Percentiles rank a stretch among this genome's conserved stretches.
phyloP scores from a whole-genome alignment of 2,329 filamentous ascomycete species.

The Erysiphe pulchra region DNA sequence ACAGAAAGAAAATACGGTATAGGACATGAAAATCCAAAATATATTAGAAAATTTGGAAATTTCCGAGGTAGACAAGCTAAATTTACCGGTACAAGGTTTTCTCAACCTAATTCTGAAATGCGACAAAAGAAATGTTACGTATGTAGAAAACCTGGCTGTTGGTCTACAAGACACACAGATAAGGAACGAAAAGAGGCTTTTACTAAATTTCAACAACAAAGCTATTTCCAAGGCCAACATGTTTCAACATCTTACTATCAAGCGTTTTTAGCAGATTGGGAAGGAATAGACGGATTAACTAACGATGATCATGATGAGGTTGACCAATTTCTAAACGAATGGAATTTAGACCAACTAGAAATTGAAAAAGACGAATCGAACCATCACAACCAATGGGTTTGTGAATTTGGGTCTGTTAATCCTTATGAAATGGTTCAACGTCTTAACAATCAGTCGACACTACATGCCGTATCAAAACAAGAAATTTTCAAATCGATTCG shows the following conservation, averaged over 20 bases:
- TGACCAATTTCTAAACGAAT: not conserved
- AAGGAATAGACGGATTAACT: not conserved
- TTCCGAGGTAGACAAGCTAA: not conserved
- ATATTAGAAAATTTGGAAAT: not conserved
- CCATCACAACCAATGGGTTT: not conserved
- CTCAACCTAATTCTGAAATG: not conserved
- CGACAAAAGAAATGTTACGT: constrained; percentile 1
- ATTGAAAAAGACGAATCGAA: not conserved
- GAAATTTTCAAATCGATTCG: not conserved
- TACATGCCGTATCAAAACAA: not conserved
- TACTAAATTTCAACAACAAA: not conserved
- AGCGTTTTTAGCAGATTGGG: not conserved
- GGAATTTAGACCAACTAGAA: not conserved
- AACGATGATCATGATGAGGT: not conserved
- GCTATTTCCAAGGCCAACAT: not conserved
- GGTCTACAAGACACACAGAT: not conserved
- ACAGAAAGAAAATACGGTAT: not conserved
- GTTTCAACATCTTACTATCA: not conserved
- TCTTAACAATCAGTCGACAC: not conserved
- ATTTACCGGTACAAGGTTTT: not conserved
- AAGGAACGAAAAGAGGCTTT: not conserved
- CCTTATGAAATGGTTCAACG: not conserved
- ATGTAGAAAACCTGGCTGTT: not conserved
- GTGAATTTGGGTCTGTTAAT: not conserved
- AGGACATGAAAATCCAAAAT: not conserved